Evolutionary conservation across 1,139 yeast species (phyloP).

Genomic region (Sugiyamaella paludigena): DNA sequence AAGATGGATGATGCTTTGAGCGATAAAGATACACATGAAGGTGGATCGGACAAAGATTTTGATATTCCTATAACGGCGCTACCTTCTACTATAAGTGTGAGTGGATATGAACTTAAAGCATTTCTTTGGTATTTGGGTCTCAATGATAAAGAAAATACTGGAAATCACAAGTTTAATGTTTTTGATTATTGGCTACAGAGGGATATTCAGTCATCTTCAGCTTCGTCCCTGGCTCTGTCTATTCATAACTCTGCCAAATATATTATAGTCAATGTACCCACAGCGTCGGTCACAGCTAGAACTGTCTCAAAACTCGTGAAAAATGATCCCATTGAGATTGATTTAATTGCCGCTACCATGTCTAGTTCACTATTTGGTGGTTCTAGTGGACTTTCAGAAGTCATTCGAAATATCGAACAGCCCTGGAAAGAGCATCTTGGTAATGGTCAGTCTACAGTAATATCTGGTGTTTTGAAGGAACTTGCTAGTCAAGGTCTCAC

Average conservation of each 20-base stretch:
- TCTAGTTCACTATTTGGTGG: constrained; percentile 1
- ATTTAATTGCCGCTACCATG: not conserved
- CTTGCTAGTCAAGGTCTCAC: constrained; percentile 3
- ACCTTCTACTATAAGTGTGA: constrained; percentile 1
- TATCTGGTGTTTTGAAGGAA: constrained; percentile 2
- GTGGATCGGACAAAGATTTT: too few species aligned
- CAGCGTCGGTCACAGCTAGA: not conserved
- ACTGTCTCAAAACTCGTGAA: not conserved
- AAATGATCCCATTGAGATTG: not conserved
- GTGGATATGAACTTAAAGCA: constrained; percentile 4
- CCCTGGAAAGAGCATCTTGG: constrained; percentile 5
- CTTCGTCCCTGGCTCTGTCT: not conserved
- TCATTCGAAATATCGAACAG: constrained; percentile 5
- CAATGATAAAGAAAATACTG: not conserved
- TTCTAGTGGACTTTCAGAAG: constrained; percentile 5
- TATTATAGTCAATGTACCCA: constrained; percentile 1
- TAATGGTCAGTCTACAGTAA: not conserved
- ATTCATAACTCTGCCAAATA: not conserved
- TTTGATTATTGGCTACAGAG: constrained; percentile 9
- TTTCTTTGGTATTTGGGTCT: not conserved
- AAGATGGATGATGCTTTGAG: too few species aligned
- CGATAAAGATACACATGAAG: not conserved
- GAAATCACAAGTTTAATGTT: too few species aligned
- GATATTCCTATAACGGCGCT: not conserved
- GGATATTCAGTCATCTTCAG: not conserved